Evolutionary conservation across 202 grass and related monocot genomes (phyloP).

Genomic region (Musa balbisiana): DNA sequence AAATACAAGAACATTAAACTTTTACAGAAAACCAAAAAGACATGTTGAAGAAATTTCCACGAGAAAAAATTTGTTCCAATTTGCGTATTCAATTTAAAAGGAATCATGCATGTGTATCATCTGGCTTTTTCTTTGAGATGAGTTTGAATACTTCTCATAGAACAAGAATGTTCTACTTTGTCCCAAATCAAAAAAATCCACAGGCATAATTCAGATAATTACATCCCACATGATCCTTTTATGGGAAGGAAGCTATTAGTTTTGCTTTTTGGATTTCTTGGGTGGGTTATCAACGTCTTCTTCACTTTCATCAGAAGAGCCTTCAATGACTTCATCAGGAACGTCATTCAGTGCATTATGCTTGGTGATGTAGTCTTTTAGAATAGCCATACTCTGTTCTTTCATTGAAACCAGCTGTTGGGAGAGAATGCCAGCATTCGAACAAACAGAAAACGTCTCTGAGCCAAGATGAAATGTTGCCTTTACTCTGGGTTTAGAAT

Average conservation of each 20-base stretch:
- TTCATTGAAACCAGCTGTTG: slow-evolving; percentile 62
- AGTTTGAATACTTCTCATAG: too few species aligned
- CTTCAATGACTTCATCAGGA: slow-evolving; percentile 57
- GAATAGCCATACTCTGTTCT: slow-evolving; percentile 74
- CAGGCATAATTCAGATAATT: too few species aligned
- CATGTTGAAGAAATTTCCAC: too few species aligned
- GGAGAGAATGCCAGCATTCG: slow-evolving; percentile 45
- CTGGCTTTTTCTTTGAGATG: too few species aligned
- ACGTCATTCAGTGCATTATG: slow-evolving; percentile 62
- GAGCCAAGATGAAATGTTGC: slow-evolving; percentile 47
- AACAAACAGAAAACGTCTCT: slow-evolving; percentile 43
- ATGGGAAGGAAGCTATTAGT: neutral
- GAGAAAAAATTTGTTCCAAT: too few species aligned
- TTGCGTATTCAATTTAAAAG: too few species aligned
- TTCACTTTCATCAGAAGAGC: slow-evolving; percentile 35
- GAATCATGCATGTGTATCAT: too few species aligned
- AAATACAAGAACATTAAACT: too few species aligned
- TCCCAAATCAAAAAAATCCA: too few species aligned
- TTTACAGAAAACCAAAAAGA: too few species aligned
- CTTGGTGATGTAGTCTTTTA: slow-evolving; percentile 67
- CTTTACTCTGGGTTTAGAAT: slow-evolving; percentile 35
- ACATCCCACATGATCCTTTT: too few species aligned
- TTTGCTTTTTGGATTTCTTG: slow-evolving; percentile 77
- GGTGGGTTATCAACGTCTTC: slow-evolving; percentile 44
- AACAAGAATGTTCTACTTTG: too few species aligned